Base-by-base conservation (phyloP, 257 asterid genomes). In the Thymus quinquecostatus region DNA sequence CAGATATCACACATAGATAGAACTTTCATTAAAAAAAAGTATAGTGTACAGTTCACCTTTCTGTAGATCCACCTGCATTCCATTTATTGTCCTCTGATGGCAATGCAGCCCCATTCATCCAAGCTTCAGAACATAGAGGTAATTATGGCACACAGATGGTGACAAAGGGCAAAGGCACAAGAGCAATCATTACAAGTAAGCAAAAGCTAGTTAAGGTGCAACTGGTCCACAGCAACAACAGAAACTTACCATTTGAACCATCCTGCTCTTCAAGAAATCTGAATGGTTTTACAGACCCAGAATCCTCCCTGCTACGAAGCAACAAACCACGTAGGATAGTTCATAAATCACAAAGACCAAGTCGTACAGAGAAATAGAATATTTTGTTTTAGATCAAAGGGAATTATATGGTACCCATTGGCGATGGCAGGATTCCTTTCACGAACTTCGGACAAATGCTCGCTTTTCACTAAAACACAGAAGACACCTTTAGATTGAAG, bases 391-490 rank as follows among this genome's bases (percentile, higher is more conserved):
- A 38, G 21, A 28, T 61, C 34, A 28, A 50, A 11, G 58, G 11
- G 64, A 38, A 34, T 21, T 60, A 60, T 9, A 6, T 40, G 21
- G 78, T 92, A 95, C 99, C 98, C 91, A 70, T 78, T 79, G 66
- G 88, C 65, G 54, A 71, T 33, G 59, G 82, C 84, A 75, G 92
- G 66, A 79, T 85, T 84, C 81, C 79, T 87, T 86, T 77, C 94
- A 67, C 86, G 94, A 77, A 92, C 98, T 84, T 95, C 98, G 50
- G 96, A 77, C 43, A 95, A 83, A 78, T 92, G 92, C 66, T 95
- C 98, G 51, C 77, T 75, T 88, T 95, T 95, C 79, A 92, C 98
- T 95, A 79, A 81, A 74, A 40, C 21, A 78, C 6, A 75, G 21
- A 44, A 76, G 68, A 43, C 14, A 34, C 3, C 13, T 45, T 75